phyloP scores from a whole-genome alignment of 2,329 filamentous ascomycete species.

The Thelonectria rubi region DNA sequence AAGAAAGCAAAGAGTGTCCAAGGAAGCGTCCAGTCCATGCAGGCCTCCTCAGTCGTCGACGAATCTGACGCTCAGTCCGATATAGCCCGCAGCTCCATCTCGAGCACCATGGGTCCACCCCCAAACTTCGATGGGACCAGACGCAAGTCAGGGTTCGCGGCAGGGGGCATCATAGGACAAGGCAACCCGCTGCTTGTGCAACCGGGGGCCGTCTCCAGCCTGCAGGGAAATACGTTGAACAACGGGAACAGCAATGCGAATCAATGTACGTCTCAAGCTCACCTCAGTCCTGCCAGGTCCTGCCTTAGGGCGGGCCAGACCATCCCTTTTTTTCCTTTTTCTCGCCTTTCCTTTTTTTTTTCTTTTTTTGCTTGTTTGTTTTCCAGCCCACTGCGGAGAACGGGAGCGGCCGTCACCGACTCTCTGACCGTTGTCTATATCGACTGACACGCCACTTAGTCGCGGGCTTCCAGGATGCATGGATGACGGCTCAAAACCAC shows the following conservation, averaged over 20 bases:
- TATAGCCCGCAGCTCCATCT: slow-evolving; percentile 63
- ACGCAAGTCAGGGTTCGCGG: slow-evolving; percentile 55
- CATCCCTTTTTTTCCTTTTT: slow-evolving; percentile 28
- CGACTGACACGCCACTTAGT: slow-evolving; percentile 60
- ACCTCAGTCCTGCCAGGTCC: slow-evolving; percentile 33
- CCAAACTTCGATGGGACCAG: slow-evolving; percentile 52
- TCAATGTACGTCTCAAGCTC: slow-evolving; percentile 71
- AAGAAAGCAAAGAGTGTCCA: slow-evolving; percentile 77
- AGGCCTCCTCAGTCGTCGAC: slow-evolving; percentile 62
- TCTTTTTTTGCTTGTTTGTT: slow-evolving; percentile 33
- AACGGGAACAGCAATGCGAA: slow-evolving; percentile 68
- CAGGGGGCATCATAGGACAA: slow-evolving; percentile 57
- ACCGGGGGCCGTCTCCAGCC: slow-evolving; percentile 73
- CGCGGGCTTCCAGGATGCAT: slow-evolving; percentile 82
- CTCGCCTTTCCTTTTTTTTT: slow-evolving; percentile 30
- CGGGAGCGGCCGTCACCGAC: slow-evolving; percentile 35
- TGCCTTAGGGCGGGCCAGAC: slow-evolving; percentile 25
- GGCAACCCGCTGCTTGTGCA: slow-evolving; percentile 72
- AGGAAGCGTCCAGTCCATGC: slow-evolving; percentile 58
- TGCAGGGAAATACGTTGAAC: slow-evolving; percentile 67
- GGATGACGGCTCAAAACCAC: slow-evolving; percentile 76
- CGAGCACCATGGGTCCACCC: slow-evolving; percentile 65
- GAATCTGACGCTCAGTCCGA: slow-evolving; percentile 66
- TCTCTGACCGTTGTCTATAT: slow-evolving; percentile 34
- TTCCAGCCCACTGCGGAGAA: slow-evolving; percentile 40